Conservation (phyloP, 108 stramenopile species). For the Cyclostephanos invisitatus region DNA sequence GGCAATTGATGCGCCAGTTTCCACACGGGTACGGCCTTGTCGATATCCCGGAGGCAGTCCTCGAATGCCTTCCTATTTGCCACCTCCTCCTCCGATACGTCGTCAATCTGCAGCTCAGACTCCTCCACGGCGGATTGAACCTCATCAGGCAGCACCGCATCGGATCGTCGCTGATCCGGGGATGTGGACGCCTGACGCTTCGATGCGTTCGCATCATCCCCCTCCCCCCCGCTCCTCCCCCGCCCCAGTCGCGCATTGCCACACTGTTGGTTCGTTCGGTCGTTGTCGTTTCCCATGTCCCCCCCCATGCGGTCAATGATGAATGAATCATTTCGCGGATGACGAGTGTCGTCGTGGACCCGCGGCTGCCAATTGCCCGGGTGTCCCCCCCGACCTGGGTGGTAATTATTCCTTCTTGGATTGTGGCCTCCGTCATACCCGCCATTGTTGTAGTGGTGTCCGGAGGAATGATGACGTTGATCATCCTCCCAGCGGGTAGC, state of each 20-base stretch:
- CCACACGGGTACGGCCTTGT: not conserved
- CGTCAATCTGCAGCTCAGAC: not conserved
- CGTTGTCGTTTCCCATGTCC: not conserved
- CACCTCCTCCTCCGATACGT: not conserved
- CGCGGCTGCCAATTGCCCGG: not conserved
- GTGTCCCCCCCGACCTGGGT: too few relatives aligned
- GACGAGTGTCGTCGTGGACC: too few relatives aligned
- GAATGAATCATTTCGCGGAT: not conserved
- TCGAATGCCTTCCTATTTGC: conserved; percentile 4
- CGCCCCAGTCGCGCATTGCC: not conserved
- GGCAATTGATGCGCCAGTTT: conserved; percentile 3
- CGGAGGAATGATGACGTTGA: too few relatives aligned
- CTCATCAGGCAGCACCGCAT: too few relatives aligned
- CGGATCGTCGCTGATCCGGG: too few relatives aligned
- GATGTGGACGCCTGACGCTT: too few relatives aligned
- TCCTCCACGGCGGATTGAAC: not conserved
- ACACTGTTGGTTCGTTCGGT: not conserved
- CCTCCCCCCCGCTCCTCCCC: not conserved
- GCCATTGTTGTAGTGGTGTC: not conserved
- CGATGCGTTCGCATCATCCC: not conserved
- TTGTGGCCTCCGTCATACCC: not conserved
- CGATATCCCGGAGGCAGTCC: conserved; percentile 1
- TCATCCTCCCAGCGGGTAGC: not conserved
- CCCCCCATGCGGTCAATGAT: not conserved
- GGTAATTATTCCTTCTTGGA: not conserved